Base-by-base conservation (phyloP, 176 grass and related monocot species). In the Phoenix dactylifera region DNA sequence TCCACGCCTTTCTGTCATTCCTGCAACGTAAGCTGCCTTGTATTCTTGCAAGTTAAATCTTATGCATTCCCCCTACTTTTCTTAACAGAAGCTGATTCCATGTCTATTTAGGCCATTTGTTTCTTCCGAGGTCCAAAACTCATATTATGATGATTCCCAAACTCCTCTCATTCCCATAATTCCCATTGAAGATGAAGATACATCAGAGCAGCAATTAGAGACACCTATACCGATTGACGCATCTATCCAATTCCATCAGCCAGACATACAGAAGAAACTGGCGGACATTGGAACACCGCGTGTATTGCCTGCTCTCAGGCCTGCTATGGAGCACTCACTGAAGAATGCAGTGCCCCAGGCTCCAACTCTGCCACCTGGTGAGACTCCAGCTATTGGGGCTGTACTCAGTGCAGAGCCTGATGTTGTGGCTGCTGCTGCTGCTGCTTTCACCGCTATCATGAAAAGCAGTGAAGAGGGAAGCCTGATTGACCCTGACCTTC, bases 131-230 rank as follows among this genome's bases (percentile, higher is more conserved):
- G 79, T 83, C 55, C 77, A 60, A 76, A 72, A 80, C 61, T 80
- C 76, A 15, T 54, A 30, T 55, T 78, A 58, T 51, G 79, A 92
- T 65, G 88, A 98, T 63, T 85, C 78, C 60, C 56, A n/a, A 63
- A 89, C 85, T 35, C 60, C 54, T 51, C 70, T 52, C 50, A 79
- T 98, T 73, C 87, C 94, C 50, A 74, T 98, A 59, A 86, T 57
- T 64, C 79, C 93, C 51, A 74, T 86, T 53, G 93, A 98, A 78
- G 93, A 98, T 24, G 83, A 98, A 63, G 94, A 98, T 64, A 24
- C 76, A 28, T 83, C 76, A 66, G 93, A 98, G 10, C 76, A 55
- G 10, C 76, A 55, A 64, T 67, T 64, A 57, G 87, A 85, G 79
- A 78, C 10, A 5, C 48, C 62, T 59, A 53, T 25, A 32, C 15